Conservation (phyloP, 768 basidiomycete species). For the Clitopilus passeckerianus region DNA sequence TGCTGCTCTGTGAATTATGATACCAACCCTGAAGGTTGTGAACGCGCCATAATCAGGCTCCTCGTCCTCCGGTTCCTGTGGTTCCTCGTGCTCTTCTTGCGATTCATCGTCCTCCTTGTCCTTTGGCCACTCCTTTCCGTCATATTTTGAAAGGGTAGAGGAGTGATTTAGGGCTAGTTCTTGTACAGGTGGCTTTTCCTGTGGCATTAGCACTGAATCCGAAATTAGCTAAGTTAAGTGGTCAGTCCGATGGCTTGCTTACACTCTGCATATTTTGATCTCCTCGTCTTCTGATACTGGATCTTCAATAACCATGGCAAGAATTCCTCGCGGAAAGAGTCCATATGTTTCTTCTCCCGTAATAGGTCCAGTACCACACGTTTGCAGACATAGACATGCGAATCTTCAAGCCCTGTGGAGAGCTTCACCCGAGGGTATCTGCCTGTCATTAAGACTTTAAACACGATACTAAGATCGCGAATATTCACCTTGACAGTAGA, state of each 20-base stretch:
- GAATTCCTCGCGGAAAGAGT: slow-evolving; percentile 87
- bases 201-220: slow-evolving; percentile 40
- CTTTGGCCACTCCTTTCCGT: background rate
- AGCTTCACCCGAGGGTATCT: slow-evolving; percentile 73
- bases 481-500: slow-evolving; percentile 57
- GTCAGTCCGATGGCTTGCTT: slow-evolving; percentile 4
- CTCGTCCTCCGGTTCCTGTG: background rate
- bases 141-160: slow-evolving; percentile 30
- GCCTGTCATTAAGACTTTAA: background rate
- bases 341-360: slow-evolving; percentile 61
- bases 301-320: slow-evolving; percentile 90
- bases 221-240: background rate
- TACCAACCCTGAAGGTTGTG: slow-evolving; percentile 57
- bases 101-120: background rate
- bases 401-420: slow-evolving; percentile 69
- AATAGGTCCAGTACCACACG: slow-evolving; percentile 69
- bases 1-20: slow-evolving; percentile 50
- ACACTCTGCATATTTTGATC: slow-evolving; percentile 58
- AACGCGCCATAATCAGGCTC: slow-evolving; percentile 18
- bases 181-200: slow-evolving; percentile 40
- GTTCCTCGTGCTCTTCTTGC: background rate
- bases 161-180: slow-evolving; percentile 56
- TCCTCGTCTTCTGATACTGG: slow-evolving; percentile 64
- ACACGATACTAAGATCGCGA: background rate
- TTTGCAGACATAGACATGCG: slow-evolving; percentile 89